Percentiles rank a stretch among this genome's conserved stretches.
These are phyloP conservation scores for Blumeria graminis DNA, from an alignment of 2,329 filamentous ascomycete genomes.

Conservation along the genomic window DNA sequence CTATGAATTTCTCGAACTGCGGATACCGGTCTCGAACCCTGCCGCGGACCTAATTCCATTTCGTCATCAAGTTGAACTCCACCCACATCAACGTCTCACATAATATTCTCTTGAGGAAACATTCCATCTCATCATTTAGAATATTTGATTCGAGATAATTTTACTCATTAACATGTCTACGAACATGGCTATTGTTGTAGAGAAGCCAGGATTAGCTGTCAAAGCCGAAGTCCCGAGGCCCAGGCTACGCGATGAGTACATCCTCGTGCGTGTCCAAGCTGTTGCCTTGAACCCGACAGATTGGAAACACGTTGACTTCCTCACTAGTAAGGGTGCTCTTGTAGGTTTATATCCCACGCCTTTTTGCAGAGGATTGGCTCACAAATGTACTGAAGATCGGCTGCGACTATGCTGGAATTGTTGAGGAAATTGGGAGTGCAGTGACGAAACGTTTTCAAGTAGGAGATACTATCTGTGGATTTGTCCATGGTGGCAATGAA, in stretches of 20 bases:
- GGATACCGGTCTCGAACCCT: no score
- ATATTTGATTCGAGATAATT: no score
- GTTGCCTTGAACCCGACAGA: slow-evolving; percentile 15
- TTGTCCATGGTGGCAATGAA: slow-evolving; percentile 18
- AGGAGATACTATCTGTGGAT: slow-evolving; percentile 24
- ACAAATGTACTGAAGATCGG: slow-evolving; percentile 12
- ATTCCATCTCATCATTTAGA: no score
- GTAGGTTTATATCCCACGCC: slow-evolving; percentile 1
- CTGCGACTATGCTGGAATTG: slow-evolving; percentile 24
- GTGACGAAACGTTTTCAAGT: slow-evolving; percentile 20
- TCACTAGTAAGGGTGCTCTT: slow-evolving; percentile 7
- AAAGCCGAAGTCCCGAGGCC: slow-evolving; percentile 9
- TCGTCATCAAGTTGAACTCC: no score
- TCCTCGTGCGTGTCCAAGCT: slow-evolving; percentile 12
- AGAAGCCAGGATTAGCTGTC: slow-evolving; percentile 7
- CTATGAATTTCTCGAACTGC: no score
- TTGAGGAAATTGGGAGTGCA: slow-evolving; percentile 21
- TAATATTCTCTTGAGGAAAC: no score
- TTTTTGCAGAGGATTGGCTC: not conserved
- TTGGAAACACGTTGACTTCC: slow-evolving; percentile 14
- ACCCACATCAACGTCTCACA: no score
- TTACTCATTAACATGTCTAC: slow-evolving; percentile 7
- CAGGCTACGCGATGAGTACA: slow-evolving; percentile 13
- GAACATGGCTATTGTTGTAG: slow-evolving; percentile 10
- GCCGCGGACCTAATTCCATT: no score